Conservation (phyloP, 179 eudicot species). For the Drosera spatulata region DNA sequence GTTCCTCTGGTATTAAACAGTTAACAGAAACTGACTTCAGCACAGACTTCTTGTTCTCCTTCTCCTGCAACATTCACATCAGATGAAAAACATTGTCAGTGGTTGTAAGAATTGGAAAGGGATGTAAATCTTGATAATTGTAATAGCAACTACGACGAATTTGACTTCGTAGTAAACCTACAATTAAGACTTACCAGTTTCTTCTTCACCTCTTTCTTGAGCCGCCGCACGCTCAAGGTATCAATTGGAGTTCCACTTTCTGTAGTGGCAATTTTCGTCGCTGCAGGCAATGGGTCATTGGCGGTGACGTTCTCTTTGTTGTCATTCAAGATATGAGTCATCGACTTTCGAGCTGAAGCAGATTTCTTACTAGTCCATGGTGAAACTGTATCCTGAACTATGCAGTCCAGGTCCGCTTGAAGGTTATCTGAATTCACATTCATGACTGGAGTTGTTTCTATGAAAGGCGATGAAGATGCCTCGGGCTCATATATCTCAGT, state of each 20-base stretch:
- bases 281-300: conserved; percentile 7
- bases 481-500: too few species aligned
- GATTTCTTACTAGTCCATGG: conserved; percentile 21
- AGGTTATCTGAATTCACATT: too few species aligned
- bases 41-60: conserved; percentile 19
- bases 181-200: conserved; percentile 6
- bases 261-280: conserved; percentile 6
- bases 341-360: conserved; percentile 11
- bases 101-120: not conserved
- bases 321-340: conserved; percentile 12
- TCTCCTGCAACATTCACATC: conserved; percentile 10
- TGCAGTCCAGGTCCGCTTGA: not conserved
- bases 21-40: conserved; percentile 15
- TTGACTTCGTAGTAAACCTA: too few species aligned
- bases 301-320: conserved; percentile 46
- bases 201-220: conserved; percentile 17
- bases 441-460: too few species aligned
- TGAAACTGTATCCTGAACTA: not conserved
- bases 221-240: conserved; percentile 22
- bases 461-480: too few species aligned
- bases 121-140: too few species aligned
- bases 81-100: not conserved
- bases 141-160: too few species aligned
- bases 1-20: not conserved
- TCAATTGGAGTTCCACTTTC: conserved; percentile 11